Evolutionary conservation across 345 rosid species (phyloP).

Genomic region (Xanthoceras sorbifolium): DNA sequence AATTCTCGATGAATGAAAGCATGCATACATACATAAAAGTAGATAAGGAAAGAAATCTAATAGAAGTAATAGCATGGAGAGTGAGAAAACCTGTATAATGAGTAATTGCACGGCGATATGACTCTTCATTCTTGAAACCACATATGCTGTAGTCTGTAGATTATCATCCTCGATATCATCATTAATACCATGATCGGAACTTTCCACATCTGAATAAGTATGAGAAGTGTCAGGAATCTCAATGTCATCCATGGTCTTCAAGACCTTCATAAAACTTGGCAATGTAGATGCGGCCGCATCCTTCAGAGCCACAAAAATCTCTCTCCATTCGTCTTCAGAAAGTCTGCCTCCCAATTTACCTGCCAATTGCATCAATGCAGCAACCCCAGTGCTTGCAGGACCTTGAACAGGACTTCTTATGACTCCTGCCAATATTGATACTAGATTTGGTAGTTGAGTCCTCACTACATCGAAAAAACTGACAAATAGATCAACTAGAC

Average conservation of each 20-base stretch:
- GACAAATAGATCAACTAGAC: constrained; percentile 76
- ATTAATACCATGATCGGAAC: constrained; percentile 60
- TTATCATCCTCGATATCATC: constrained; percentile 70
- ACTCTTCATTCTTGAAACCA: constrained; percentile 80
- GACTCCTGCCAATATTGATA: constrained; percentile 66
- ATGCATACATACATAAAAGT: background rate
- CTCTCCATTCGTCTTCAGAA: constrained; percentile 76
- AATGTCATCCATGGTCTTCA: constrained; percentile 69
- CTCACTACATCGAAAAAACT: constrained; percentile 56
- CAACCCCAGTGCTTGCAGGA: constrained; percentile 76
- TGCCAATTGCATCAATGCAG: constrained; percentile 61
- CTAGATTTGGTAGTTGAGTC: constrained; percentile 63
- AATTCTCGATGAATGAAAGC: background rate
- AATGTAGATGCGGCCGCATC: constrained; percentile 66
- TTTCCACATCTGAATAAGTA: constrained; percentile 45
- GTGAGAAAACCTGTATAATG: constrained; percentile 58
- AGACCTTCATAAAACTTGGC: constrained; percentile 68
- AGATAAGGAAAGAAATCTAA: background rate
- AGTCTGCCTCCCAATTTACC: constrained; percentile 59
- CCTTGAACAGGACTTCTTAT: constrained; percentile 77
- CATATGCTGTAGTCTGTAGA: constrained; percentile 74
- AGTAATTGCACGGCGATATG: constrained; percentile 78
- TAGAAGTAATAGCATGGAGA: background rate
- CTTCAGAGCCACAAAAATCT: constrained; percentile 60
- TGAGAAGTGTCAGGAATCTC: constrained; percentile 41